Percentiles rank a stretch among this genome's conserved stretches.
Conservation (phyloP, 139 green algal species). For the Coccomyxa sp. region DNA sequence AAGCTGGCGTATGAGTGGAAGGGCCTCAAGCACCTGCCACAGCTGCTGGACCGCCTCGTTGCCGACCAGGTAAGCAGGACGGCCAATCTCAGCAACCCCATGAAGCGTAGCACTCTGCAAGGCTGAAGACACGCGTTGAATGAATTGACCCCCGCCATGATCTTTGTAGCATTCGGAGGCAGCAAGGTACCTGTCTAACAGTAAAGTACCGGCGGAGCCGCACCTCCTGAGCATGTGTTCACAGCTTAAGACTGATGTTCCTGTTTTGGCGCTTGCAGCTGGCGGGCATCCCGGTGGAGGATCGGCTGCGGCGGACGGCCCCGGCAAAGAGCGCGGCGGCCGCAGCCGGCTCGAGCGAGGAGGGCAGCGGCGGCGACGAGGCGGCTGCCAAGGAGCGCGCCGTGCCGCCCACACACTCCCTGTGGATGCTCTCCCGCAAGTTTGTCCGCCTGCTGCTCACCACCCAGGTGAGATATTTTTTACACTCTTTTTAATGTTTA, state of each 20-base stretch:
- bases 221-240: too few relatives aligned
- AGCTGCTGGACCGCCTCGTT: constrained; percentile 32
- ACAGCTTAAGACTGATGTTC: too few relatives aligned
- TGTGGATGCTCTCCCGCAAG: constrained; percentile 37
- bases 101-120: too few relatives aligned
- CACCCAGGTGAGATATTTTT: not conserved
- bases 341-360: not conserved
- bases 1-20: constrained; percentile 49
- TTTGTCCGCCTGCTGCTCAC: constrained; percentile 45
- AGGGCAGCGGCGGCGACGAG: not conserved
- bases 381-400: not conserved
- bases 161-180: too few relatives aligned
- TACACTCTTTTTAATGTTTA: too few relatives aligned
- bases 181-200: too few relatives aligned
- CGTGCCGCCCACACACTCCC: constrained; percentile 30
- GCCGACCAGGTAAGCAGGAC: constrained; percentile 13
- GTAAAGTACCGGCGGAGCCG: too few relatives aligned
- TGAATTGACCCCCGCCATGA: too few relatives aligned
- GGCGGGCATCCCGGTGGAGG: constrained; percentile 17
- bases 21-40: constrained; percentile 41
- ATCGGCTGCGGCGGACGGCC: not conserved
- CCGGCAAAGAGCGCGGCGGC: too few relatives aligned
- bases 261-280: not conserved
- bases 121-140: too few relatives aligned
- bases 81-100: not conserved